These are phyloP conservation scores for Leishmania major DNA, from an alignment of 208 protist genomes.

Conservation along the genomic window DNA sequence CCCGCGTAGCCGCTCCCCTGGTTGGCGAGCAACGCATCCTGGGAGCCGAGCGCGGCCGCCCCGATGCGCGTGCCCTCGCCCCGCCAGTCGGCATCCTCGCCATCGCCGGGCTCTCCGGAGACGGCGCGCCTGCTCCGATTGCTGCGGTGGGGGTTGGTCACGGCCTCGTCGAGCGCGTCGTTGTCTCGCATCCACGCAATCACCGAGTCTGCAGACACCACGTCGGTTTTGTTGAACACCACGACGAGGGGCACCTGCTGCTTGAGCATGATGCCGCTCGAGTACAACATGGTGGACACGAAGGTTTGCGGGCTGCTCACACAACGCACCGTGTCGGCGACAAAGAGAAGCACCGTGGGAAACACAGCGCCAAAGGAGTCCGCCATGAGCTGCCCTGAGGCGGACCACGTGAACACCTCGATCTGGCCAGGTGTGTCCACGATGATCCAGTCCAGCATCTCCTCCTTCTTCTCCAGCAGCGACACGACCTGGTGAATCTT, in stretches of 20 bases:
- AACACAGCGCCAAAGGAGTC: conserved; percentile 94
- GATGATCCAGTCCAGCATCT: conserved; percentile 93
- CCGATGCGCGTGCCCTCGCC: conserved; percentile 21
- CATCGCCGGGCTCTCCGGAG: not conserved
- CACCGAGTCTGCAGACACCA: conserved; percentile 83
- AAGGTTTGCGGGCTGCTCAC: conserved; percentile 95
- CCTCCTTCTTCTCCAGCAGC: conserved; percentile 82
- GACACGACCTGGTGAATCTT: conserved; percentile 97
- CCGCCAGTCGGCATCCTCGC: conserved; percentile 13
- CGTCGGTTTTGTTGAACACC: conserved; percentile 98
- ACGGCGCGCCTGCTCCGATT: not conserved
- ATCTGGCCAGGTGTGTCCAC: conserved; percentile 99
- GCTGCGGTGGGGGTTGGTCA: conserved; percentile 38
- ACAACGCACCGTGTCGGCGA: conserved; percentile 97
- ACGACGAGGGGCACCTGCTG: conserved; percentile 97
- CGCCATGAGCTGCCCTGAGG: conserved; percentile 97
- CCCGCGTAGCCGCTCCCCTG: conserved; percentile 79
- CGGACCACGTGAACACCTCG: conserved; percentile 99
- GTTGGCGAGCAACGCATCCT: conserved; percentile 8
- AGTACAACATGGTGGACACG: conserved; percentile 99
- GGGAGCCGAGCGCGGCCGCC: conserved; percentile 16
- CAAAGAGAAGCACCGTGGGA: conserved; percentile 96
- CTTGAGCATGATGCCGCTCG: conserved; percentile 98
- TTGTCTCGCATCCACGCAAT: conserved; percentile 96
- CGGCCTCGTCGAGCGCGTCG: conserved; percentile 84